These are phyloP conservation scores for Phytophthora melonis DNA, from an alignment of 352 stramenopile genomes.

Conservation along the genomic window DNA sequence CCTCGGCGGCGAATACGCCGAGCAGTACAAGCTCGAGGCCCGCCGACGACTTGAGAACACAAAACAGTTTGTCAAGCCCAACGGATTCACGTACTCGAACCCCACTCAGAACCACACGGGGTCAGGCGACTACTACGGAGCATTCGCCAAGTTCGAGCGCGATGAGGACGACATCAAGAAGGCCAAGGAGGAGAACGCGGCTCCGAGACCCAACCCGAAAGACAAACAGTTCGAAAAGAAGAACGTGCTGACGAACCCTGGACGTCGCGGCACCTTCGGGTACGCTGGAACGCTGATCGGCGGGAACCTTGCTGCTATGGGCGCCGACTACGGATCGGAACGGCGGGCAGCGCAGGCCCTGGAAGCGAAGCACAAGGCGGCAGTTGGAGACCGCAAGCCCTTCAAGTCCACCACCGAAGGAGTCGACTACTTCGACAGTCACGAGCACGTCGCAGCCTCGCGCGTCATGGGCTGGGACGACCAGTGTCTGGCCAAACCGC, in stretches of 20 bases:
- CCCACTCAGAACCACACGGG: conserved; percentile 69
- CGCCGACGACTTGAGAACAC: conserved; percentile 79
- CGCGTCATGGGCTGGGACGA: conserved; percentile 76
- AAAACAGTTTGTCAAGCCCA: conserved; percentile 72
- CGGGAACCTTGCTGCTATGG: conserved; percentile 53
- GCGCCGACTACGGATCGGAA: conserved; percentile 75
- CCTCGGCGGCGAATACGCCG: conserved; percentile 67
- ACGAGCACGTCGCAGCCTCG: conserved; percentile 75
- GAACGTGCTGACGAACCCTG: conserved; percentile 71
- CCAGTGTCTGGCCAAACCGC: conserved; percentile 64
- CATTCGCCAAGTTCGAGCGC: conserved; percentile 71
- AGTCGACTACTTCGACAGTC: conserved; percentile 78
- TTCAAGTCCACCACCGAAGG: conserved; percentile 77
- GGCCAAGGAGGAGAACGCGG: conserved; percentile 51
- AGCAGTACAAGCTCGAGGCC: conserved; percentile 77
- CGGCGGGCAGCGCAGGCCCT: conserved; percentile 39
- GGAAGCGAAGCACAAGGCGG: conserved; percentile 51
- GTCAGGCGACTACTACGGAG: conserved; percentile 76
- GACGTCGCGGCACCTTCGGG: conserved; percentile 77
- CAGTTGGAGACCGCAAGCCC: conserved; percentile 73
- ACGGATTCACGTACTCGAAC: conserved; percentile 72
- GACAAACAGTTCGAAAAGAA: conserved; percentile 74
- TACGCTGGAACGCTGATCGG: conserved; percentile 79
- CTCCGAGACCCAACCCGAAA: conserved; percentile 57
- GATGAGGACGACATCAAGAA: conserved; percentile 74